phyloP scores from a whole-genome alignment of 371 early-diverging fungal species.

The Chytridium lagenaria region DNA sequence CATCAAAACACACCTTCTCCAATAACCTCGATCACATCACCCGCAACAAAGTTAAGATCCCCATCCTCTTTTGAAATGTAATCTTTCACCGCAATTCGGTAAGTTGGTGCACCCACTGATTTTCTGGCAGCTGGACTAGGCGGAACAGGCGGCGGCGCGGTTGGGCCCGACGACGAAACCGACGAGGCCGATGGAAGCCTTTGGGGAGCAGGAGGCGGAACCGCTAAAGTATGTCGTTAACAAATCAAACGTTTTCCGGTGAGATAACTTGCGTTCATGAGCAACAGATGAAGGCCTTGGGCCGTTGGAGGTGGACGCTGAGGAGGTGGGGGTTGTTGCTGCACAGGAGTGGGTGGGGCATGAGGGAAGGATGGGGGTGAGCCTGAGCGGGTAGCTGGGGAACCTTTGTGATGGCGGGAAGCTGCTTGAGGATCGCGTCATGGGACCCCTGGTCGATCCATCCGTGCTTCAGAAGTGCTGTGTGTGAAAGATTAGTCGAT shows the following conservation, averaged over 20 bases:
- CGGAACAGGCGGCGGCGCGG: constrained; percentile 2
- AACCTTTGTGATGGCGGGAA: background rate
- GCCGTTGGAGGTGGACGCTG: background rate
- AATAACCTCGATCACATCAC: constrained; percentile 15
- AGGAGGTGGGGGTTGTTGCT: background rate
- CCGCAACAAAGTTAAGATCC: background rate
- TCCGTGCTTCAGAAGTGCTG: constrained; percentile 8
- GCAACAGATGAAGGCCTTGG: background rate
- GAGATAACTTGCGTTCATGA: background rate
- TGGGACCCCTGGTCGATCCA: constrained; percentile 1
- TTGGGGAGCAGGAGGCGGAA: background rate
- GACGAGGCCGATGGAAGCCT: background rate
- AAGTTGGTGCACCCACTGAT: background rate
- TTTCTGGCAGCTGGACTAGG: constrained; percentile 5
- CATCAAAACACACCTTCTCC: constrained; percentile 17
- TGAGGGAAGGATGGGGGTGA: background rate
- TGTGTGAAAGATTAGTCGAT: background rate
- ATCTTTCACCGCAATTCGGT: constrained; percentile 12
- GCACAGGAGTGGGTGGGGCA: background rate
- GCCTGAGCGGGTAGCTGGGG: background rate
- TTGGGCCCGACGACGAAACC: background rate
- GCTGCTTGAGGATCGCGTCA: background rate
- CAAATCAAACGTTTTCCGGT: too few relatives aligned
- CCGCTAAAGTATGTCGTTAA: too few relatives aligned
- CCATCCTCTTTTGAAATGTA: constrained; percentile 7